Evolutionary conservation across 1,284 basidiomycete species (phyloP).

Genomic region (Apiotrichum brassicae): DNA sequence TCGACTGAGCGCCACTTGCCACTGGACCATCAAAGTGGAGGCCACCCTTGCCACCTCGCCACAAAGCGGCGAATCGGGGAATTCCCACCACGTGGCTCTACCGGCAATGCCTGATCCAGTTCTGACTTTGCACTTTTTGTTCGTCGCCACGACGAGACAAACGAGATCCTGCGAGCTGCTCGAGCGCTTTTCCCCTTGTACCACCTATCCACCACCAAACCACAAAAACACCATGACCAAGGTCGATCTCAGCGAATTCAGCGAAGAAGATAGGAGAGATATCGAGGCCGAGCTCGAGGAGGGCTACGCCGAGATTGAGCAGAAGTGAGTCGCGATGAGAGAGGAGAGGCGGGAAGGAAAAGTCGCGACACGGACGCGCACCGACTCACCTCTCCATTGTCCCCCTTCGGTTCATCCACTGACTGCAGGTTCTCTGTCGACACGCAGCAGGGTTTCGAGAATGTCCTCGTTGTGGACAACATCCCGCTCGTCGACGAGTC

Average conservation of each 20-base stretch:
- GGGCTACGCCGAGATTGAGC: slow-evolving; percentile 82
- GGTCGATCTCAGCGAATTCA: slow-evolving; percentile 16
- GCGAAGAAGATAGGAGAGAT: slow-evolving; percentile 56
- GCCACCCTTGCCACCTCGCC: too few relatives aligned
- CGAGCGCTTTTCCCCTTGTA: too few relatives aligned
- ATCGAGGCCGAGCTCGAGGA: slow-evolving; percentile 57
- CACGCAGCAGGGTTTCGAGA: slow-evolving; percentile 75
- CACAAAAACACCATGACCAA: slow-evolving; percentile 7
- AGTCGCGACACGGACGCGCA: too few relatives aligned
- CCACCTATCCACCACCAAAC: background rate
- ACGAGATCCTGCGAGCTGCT: too few relatives aligned
- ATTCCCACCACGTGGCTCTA: too few relatives aligned
- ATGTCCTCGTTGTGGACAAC: slow-evolving; percentile 78
- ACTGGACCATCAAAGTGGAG: too few relatives aligned
- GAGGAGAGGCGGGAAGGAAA: too few relatives aligned
- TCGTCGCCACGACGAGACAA: background rate
- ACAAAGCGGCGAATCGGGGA: too few relatives aligned
- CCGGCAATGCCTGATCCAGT: too few relatives aligned
- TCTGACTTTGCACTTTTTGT: too few relatives aligned
- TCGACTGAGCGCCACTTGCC: too few relatives aligned
- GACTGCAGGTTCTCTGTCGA: slow-evolving; percentile 63
- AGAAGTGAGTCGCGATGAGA: slow-evolving; percentile 68
- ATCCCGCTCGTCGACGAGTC: slow-evolving; percentile 76
- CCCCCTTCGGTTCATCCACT: slow-evolving; percentile 6
- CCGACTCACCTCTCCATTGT: too few relatives aligned